Evolutionary conservation across 306 rosid genomes (phyloP).

Genomic region (Geum urbanum): DNA sequence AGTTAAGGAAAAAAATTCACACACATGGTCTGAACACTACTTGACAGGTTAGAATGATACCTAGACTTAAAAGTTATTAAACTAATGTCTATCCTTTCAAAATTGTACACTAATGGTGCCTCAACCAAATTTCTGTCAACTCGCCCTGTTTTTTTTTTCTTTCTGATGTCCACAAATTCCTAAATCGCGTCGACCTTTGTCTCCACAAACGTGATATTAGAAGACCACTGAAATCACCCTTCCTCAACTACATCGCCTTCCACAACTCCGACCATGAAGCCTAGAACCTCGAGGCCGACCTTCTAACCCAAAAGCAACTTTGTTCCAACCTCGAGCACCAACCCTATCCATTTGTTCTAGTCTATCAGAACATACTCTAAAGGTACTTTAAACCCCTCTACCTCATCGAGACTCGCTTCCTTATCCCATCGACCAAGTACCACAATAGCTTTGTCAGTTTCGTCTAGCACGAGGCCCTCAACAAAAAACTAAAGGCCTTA

Average conservation of each 20-base stretch:
- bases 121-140: too few relatives aligned
- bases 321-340: constrained; percentile 81
- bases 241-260: constrained; percentile 77
- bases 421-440: constrained; percentile 74
- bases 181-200: too few relatives aligned
- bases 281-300: constrained; percentile 85
- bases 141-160: too few relatives aligned
- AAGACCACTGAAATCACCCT: constrained; percentile 37
- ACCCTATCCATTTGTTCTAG: constrained; percentile 68
- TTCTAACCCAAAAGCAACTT: constrained; percentile 73
- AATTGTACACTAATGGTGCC: too few relatives aligned
- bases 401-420: constrained; percentile 89
- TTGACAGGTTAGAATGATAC: too few relatives aligned
- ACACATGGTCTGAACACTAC: too few relatives aligned
- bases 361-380: constrained; percentile 69
- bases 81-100: too few relatives aligned
- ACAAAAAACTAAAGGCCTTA: constrained; percentile 71
- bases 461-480: constrained; percentile 88
- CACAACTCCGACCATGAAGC: constrained; percentile 95
- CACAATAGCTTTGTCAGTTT: constrained; percentile 73
- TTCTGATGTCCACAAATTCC: too few relatives aligned
- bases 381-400: constrained; percentile 74
- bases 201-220: too few relatives aligned
- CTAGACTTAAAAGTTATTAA: too few relatives aligned
- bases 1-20: too few relatives aligned